Evolutionary conservation across 768 basidiomycete genomes (phyloP).

Genomic region (Leccinum arenicola): DNA sequence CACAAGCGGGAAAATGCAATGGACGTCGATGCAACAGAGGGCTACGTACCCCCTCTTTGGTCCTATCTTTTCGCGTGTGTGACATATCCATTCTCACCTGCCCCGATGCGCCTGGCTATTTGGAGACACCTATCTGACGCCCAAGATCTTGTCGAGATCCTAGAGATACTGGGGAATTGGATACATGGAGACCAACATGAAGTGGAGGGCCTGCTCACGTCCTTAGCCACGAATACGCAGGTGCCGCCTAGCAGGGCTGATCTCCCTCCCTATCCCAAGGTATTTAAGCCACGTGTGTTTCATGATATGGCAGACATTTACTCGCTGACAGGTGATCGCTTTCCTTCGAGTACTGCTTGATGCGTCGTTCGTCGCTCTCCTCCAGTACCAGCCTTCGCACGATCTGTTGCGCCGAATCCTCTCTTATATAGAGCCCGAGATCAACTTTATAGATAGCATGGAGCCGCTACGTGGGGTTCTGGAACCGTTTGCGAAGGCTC

Average conservation of each 20-base stretch:
- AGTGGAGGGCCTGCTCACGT: constrained; percentile 21
- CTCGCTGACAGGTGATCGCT: constrained; percentile 46
- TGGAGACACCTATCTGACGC: constrained; percentile 39
- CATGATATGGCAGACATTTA: constrained; percentile 29
- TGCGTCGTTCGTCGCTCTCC: constrained; percentile 63
- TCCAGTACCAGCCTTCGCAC: constrained; percentile 64
- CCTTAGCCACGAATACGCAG: constrained; percentile 12
- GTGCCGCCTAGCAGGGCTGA: constrained; percentile 16
- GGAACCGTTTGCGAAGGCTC: constrained; percentile 59
- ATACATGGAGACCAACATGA: constrained; percentile 30
- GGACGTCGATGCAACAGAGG: constrained; percentile 36
- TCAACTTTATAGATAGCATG: constrained; percentile 45
- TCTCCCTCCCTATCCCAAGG: constrained; percentile 33
- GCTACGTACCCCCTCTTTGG: constrained; percentile 34
- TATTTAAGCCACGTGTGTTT: constrained; percentile 36
- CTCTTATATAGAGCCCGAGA: constrained; percentile 53
- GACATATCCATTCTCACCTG: constrained; percentile 39
- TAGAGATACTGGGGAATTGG: constrained; percentile 41
- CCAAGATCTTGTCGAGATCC: constrained; percentile 36
- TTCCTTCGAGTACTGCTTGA: constrained; percentile 71
- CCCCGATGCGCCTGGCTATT: constrained; percentile 42
- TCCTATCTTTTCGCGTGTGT: constrained; percentile 39
- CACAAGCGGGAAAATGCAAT: constrained; percentile 28
- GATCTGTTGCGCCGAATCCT: constrained; percentile 47
- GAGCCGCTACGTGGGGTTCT: constrained; percentile 60